phyloP scores from a whole-genome alignment of 306 rosid species.

The Mucuna pruriens region DNA sequence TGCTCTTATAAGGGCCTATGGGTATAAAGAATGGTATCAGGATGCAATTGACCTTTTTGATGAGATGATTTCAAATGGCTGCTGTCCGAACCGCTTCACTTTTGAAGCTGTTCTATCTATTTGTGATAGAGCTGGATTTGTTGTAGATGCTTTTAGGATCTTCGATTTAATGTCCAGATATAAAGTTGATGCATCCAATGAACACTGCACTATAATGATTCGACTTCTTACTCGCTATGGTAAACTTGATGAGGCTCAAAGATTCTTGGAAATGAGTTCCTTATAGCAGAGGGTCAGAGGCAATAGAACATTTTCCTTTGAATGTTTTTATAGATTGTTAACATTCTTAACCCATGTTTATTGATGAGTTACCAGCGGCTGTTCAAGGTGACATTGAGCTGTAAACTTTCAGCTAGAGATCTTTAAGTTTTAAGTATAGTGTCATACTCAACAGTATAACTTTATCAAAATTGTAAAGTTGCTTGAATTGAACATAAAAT shows the following conservation, averaged over 20 bases:
- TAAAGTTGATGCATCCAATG: conserved; percentile 61
- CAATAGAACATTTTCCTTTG: conserved; percentile 15
- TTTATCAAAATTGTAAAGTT: conserved; percentile 7
- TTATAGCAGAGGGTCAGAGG: conserved; percentile 12
- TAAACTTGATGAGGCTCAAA: conserved; percentile 63
- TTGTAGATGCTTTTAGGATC: conserved; percentile 63
- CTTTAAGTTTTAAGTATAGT: background rate
- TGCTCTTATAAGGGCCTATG: conserved; percentile 72
- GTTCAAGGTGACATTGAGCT: conserved; percentile 24
- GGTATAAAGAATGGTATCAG: conserved; percentile 48
- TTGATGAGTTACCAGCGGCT: background rate
- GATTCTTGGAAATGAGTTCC: conserved; percentile 58
- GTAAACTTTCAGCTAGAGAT: background rate
- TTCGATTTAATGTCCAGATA: conserved; percentile 62
- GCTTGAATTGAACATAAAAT: background rate
- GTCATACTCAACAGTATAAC: background rate
- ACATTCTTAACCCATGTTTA: background rate
- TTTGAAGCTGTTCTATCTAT: conserved; percentile 58
- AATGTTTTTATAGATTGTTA: conserved; percentile 13
- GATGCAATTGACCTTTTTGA: conserved; percentile 63
- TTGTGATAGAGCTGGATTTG: conserved; percentile 70
- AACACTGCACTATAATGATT: conserved; percentile 58
- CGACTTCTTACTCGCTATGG: conserved; percentile 77
- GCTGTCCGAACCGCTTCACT: conserved; percentile 69
- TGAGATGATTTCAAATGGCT: conserved; percentile 55